Base-by-base conservation (phyloP, 768 basidiomycete species). In the Hortiboletus flavorubellus region DNA sequence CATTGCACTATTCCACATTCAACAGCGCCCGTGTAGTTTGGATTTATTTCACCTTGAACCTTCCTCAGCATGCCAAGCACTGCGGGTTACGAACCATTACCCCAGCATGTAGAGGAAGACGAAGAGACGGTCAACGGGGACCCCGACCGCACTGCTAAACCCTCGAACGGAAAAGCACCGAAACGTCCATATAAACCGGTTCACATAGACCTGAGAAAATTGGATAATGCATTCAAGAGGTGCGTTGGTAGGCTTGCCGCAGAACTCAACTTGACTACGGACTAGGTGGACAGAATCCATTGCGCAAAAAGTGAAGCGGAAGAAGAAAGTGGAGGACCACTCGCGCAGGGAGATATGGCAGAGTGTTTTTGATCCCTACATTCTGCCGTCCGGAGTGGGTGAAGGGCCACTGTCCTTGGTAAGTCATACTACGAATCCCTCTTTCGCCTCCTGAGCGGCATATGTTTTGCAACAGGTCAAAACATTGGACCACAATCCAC, bases 141-240 rank as follows among this genome's bases (percentile, higher is more conserved):
- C 15, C 53, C 56, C 57, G 63, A 49, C 53, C 68, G 45, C 54
- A 21, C 62, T 54, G 38, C 57, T 55, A 58, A 70, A 49, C 61
- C 69, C 45, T 59, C 69, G 21, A 59, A 65, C 33, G 61, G 67
- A 46, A 64, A 64, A 35, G 56, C 67, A 11, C 58, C 53, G 33
- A 73, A 75, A 48, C 72, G 73, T 39, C 57, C 70, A 29, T 67
- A 63, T 33, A 72, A 79, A 53, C 80, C 85, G 43, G 84, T 84
- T 42, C 83, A 81, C 63, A 88, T 93, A 64, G 91, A 93, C 77
- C 73, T 93, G 54, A 80, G 82, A 39, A 89, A 89, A 64, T 68
- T 93, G 54, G 91, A 93, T 66, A 82, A 78, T 66, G 91, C 91
- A 7, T 93, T 93, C 76, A 92, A 92, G 72, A 80, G 88, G 86